Conservation (phyloP, 176 grass and related monocot genomes). For the Musa acuminata region DNA sequence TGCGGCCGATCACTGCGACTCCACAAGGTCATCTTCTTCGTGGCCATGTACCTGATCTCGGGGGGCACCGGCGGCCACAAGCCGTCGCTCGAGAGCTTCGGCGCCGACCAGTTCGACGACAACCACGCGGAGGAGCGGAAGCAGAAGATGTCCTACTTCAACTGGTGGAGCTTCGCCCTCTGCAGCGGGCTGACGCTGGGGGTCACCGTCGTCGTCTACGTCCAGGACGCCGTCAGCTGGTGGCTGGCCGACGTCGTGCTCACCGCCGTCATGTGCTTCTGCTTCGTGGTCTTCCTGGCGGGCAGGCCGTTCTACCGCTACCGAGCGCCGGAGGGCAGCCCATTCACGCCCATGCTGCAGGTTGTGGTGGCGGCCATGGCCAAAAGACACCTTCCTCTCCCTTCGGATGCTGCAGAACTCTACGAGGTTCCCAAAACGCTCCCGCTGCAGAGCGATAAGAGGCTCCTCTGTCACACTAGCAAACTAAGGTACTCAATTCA, state of each 20-base stretch:
- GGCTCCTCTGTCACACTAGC: constrained; percentile 48
- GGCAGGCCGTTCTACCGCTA: constrained; percentile 46
- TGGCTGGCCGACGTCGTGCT: constrained; percentile 46
- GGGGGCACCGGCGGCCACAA: constrained; percentile 68
- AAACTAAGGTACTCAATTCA: constrained; percentile 26
- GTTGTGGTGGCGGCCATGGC: constrained; percentile 38
- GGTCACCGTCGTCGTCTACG: constrained; percentile 49
- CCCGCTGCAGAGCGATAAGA: constrained; percentile 29
- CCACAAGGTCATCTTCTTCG: constrained; percentile 55
- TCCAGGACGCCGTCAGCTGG: constrained; percentile 47
- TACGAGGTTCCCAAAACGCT: constrained; percentile 33
- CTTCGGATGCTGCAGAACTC: constrained; percentile 31
- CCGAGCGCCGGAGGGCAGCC: constrained; percentile 41
- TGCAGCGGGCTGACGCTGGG: constrained; percentile 51
- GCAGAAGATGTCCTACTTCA: constrained; percentile 97
- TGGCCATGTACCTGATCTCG: constrained; percentile 61
- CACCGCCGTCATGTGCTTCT: constrained; percentile 34
- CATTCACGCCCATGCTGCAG: constrained; percentile 47
- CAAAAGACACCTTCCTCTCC: constrained; percentile 44
- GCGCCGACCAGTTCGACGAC: constrained; percentile 89
- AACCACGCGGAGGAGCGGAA: constrained; percentile 37
- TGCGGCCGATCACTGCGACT: constrained; percentile 20
- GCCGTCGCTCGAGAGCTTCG: constrained; percentile 79
- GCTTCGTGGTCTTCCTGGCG: constrained; percentile 47
- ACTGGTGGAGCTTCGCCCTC: constrained; percentile 85